A percentile compares a stretch with the other conserved stretches of the same genome.
phyloP scores from a whole-genome alignment of 257 asterid species.

The Capsicum rhomboideum region DNA sequence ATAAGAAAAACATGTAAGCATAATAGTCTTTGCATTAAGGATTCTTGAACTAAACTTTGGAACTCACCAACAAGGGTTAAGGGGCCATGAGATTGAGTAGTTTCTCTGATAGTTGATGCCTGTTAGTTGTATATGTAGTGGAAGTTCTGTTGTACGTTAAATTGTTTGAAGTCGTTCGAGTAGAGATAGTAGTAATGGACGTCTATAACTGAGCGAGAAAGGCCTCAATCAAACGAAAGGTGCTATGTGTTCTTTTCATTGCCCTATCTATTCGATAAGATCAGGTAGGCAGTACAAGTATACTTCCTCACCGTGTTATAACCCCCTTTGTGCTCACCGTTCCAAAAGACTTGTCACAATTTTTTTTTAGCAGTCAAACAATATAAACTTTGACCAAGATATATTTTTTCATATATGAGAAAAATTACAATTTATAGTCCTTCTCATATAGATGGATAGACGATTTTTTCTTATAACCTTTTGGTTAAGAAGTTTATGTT shows the following conservation, averaged over 20 bases:
- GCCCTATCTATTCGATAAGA: slow-evolving; percentile 37
- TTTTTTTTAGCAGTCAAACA: no score
- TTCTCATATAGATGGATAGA: no score
- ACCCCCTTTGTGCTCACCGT: no score
- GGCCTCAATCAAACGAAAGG: slow-evolving; percentile 18
- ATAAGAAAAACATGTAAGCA: not conserved
- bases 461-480: no score
- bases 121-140: slow-evolving; percentile 24
- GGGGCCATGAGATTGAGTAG: slow-evolving; percentile 37
- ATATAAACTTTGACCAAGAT: no score
- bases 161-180: slow-evolving; percentile 16
- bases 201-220: slow-evolving; percentile 32
- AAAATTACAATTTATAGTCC: no score
- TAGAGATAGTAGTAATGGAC: slow-evolving; percentile 42
- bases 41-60: not conserved
- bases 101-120: slow-evolving; percentile 29
- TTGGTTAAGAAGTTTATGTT: no score
- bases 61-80: slow-evolving; percentile 41
- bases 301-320: no score
- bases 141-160: slow-evolving; percentile 29
- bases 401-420: no score
- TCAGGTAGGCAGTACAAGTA: slow-evolving; percentile 23
- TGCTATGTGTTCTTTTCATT: slow-evolving; percentile 35
- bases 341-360: no score
- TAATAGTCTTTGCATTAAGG: no score